Percentiles rank a stretch among this genome's conserved stretches.
phyloP scores from a whole-genome alignment of 2,329 filamentous ascomycete species.

The Magnaporthiopsis rhizophila region DNA sequence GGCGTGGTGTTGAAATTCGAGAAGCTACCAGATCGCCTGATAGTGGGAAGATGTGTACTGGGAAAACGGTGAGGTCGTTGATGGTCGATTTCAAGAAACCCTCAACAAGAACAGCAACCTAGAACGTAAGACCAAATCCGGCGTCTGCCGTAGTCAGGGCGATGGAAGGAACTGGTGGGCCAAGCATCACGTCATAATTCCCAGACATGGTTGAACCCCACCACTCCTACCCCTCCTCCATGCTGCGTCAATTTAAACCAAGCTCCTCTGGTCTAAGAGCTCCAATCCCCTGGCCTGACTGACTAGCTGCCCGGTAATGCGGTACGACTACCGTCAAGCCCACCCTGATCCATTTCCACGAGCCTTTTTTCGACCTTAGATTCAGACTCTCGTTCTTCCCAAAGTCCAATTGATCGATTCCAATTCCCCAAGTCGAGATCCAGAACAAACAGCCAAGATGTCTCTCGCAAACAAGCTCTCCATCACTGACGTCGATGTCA shows the following conservation, averaged over 20 bases:
- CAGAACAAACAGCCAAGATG: constrained; percentile 48
- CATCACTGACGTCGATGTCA: constrained; percentile 92
- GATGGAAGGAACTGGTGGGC: not conserved
- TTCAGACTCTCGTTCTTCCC: not conserved
- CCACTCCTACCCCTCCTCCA: constrained; percentile 1
- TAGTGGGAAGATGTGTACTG: not conserved
- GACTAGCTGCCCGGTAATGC: not conserved
- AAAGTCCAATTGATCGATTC: constrained; percentile 12
- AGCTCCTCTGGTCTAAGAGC: not conserved
- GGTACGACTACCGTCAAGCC: not conserved
- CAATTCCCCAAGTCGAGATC: constrained; percentile 11
- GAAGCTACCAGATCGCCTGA: not conserved
- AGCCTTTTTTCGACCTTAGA: not conserved
- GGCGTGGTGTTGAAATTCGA: not conserved
- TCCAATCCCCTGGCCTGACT: not conserved
- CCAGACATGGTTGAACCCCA: constrained; percentile 4
- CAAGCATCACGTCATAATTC: constrained; percentile 14
- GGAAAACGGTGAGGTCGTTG: not conserved
- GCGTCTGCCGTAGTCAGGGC: not conserved
- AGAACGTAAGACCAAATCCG: not conserved
- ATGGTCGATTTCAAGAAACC: too few relatives aligned
- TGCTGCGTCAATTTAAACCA: constrained; percentile 6
- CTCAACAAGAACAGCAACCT: too few relatives aligned
- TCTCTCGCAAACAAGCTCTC: constrained; percentile 98
- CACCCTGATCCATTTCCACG: not conserved